Base-by-base conservation (phyloP, 805 yeast genomes). In the Candida jianshihensis region DNA sequence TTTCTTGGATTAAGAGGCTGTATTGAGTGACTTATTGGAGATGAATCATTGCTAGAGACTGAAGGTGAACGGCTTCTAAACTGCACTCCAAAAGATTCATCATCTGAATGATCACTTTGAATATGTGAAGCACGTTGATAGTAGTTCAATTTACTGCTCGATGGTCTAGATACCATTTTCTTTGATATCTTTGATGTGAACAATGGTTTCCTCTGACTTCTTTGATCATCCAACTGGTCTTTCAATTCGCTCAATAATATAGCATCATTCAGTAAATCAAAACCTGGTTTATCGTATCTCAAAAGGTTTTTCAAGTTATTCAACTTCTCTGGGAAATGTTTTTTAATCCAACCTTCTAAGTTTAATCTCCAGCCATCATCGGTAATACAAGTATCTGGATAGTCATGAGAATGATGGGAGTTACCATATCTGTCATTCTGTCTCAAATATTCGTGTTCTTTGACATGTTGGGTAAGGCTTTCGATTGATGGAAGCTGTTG, bases 311-410 rank as follows among this genome's bases (percentile, higher is more conserved):
- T 60, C 49, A 65, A 63, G 37, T 59, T 61, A 40, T 55, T 57
- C 46, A 63, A 61, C 22, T 56, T 55, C 41, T 60, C 60, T 18
- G 62, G 62, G 46, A 66, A 63, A 38, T 63, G 64, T 42, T 59
- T 63, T 35, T 64, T 63, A 26, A 68, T 51, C 56, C 66, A 61
- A n/a, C 55, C 45, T 27, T 61, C 63, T 37, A 66, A 53, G 42
- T 61, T 59, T 32, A 60, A 57, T 45, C 72, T 60, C 74, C 74
- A 69, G 43, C 63, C 68, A 20, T 59, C 59, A 41, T 67, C 67
- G 40, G 62, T 63, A 31, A 59, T 47, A 27, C 61, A 60, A 26
- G 66, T 55, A 31, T 59, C 60, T 39, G 57, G 57, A 34, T 50
- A 53, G 16, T 50, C 47, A 24, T 47, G 27, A 2, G 55, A 46